A percentile compares a stretch with the other conserved stretches of the same genome.
These are phyloP conservation scores for Limtongia smithiae DNA, from an alignment of 805 yeast species.

Conservation along the genomic window DNA sequence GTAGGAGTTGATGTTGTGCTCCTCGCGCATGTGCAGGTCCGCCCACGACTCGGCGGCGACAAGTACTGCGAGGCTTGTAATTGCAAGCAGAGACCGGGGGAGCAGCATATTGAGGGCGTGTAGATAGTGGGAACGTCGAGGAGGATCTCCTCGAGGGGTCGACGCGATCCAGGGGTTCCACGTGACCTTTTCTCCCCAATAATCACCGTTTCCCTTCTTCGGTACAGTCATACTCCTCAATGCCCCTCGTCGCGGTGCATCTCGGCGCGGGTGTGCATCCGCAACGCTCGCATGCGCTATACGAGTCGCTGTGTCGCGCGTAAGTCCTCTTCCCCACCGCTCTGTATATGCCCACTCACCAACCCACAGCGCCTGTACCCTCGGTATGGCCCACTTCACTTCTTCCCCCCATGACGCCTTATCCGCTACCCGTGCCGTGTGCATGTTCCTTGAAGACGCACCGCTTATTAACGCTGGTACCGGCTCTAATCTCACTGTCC, in stretches of 20 bases:
- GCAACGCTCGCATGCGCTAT: constrained; percentile 8
- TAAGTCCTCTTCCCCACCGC: constrained; percentile 6
- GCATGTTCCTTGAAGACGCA: constrained; percentile 38
- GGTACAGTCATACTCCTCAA: too few relatives aligned
- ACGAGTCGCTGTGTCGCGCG: constrained; percentile 20
- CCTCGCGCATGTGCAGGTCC: constrained; percentile 85
- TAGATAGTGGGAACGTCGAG: background rate
- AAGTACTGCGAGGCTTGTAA: too few relatives aligned
- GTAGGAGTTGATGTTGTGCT: constrained; percentile 72
- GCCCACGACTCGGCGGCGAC: constrained; percentile 50
- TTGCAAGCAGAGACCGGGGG: background rate
- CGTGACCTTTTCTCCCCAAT: too few relatives aligned
- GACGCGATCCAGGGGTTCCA: too few relatives aligned
- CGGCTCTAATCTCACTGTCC: constrained; percentile 40
- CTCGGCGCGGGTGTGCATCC: constrained; percentile 38
- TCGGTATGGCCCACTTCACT: constrained; percentile 29
- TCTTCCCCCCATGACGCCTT: constrained; percentile 24
- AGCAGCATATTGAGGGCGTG: background rate
- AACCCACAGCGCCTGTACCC: constrained; percentile 24
- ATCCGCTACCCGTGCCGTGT: constrained; percentile 32
- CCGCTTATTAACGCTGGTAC: constrained; percentile 41
- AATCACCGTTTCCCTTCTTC: too few relatives aligned
- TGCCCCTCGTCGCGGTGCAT: constrained; percentile 34
- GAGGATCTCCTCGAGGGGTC: background rate
- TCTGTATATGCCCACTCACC: background rate